A percentile compares a stretch with the other conserved stretches of the same genome.
Evolutionary conservation across 805 yeast species (phyloP).

Genomic region (Kodamaea neixiangensis): DNA sequence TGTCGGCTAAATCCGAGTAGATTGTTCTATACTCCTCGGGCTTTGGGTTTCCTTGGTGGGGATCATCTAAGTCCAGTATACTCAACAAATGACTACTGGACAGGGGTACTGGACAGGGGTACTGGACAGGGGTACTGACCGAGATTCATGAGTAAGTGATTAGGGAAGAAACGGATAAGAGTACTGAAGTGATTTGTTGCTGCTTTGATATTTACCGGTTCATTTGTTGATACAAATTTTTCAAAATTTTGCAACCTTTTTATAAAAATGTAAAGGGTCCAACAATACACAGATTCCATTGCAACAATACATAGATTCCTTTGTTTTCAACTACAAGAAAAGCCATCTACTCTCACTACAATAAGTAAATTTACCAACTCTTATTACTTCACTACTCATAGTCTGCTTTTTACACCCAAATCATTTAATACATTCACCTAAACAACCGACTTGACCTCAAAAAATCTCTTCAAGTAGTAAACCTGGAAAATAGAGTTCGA

Average conservation of each 20-base stretch:
- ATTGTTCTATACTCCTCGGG: neutral
- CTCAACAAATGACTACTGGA: neutral
- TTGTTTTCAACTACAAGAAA: no score
- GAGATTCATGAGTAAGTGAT: no score
- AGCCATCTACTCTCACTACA: no score
- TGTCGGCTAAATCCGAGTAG: neutral
- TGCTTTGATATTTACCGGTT: no score
- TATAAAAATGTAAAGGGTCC: neutral
- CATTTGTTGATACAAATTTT: no score
- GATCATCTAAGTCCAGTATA: neutral
- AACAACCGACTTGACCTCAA: constrained; percentile 90
- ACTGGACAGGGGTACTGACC: no score
- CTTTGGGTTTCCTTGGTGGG: neutral
- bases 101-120: no score
- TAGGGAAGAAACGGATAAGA: no score
- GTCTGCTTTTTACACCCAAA: neutral
- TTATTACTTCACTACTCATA: neutral
- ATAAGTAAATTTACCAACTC: no score
- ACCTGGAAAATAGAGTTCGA: constrained; percentile 90
- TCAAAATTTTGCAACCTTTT: neutral
- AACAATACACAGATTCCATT: no score
- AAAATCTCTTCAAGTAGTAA: constrained; percentile 89
- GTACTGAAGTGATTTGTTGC: no score
- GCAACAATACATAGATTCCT: no score
- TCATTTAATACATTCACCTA: constrained; percentile 29